A percentile compares a stretch with the other conserved stretches of the same genome.
phyloP scores from a whole-genome alignment of 106 monocot genomes.

The Ottelia alismoides region DNA sequence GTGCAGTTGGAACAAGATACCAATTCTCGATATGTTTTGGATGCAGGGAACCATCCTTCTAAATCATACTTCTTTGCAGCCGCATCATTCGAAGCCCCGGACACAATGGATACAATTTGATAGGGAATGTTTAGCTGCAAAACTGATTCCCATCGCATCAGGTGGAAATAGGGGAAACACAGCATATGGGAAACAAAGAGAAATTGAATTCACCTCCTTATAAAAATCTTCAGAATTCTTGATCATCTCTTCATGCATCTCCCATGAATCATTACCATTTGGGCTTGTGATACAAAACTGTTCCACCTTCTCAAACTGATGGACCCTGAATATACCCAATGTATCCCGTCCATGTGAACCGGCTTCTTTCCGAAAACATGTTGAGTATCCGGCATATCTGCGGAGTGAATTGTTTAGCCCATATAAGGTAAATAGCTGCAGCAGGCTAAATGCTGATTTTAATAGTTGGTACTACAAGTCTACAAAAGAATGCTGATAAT shows the following conservation, averaged over 20 bases:
- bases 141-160: background rate
- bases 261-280: constrained; percentile 79
- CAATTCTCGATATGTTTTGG: constrained; percentile 77
- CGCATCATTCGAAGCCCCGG: constrained; percentile 96
- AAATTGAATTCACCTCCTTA: too few relatives aligned
- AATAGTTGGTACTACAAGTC: too few relatives aligned
- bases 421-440: too few relatives aligned
- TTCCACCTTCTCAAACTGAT: constrained; percentile 95
- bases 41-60: constrained; percentile 97
- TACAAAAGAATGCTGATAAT: too few relatives aligned
- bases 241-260: constrained; percentile 97
- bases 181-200: too few relatives aligned
- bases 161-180: too few relatives aligned
- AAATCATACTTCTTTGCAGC: constrained; percentile 95
- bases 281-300: constrained; percentile 92
- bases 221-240: constrained; percentile 94
- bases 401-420: too few relatives aligned
- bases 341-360: constrained; percentile 98
- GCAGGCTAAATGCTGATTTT: too few relatives aligned
- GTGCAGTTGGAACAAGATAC: constrained; percentile 98
- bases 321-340: constrained; percentile 86
- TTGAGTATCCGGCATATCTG: constrained; percentile 95
- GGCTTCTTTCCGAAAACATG: constrained; percentile 93
- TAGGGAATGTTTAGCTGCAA: constrained; percentile 74
- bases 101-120: constrained; percentile 84